Evolutionary conservation across 2,329 filamentous ascomycete species (phyloP).

Genomic region (Xylaria sp.): DNA sequence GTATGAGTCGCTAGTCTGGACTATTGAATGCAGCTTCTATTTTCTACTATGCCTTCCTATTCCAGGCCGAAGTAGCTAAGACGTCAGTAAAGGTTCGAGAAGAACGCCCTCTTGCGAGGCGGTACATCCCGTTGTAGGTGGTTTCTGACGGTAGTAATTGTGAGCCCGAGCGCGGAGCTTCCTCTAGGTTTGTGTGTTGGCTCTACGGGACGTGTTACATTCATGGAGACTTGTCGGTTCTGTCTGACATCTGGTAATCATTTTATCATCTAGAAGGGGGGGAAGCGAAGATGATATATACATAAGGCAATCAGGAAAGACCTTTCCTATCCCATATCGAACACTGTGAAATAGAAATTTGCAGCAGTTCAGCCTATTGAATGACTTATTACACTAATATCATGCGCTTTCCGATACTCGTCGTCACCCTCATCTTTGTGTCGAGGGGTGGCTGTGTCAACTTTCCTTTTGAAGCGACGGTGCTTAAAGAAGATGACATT

Average conservation of each 20-base stretch:
- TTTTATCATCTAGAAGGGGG: too few species aligned
- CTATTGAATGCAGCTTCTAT: neutral
- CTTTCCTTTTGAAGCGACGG: constrained; percentile 44
- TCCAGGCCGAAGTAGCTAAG: neutral
- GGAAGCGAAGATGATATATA: constrained; percentile 9
- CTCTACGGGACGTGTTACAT: constrained; percentile 3
- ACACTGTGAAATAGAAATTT: neutral
- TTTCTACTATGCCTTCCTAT: neutral
- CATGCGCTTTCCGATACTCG: constrained; percentile 34
- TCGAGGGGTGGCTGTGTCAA: constrained; percentile 33
- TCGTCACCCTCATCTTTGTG: constrained; percentile 25
- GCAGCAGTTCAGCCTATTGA: neutral
- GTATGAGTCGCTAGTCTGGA: too few species aligned
- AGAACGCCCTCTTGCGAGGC: neutral
- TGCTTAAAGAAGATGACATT: constrained; percentile 49
- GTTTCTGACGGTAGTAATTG: neutral
- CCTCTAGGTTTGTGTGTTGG: neutral
- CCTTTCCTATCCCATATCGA: neutral
- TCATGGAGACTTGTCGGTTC: constrained; percentile 15
- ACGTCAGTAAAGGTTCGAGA: neutral
- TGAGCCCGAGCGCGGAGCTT: constrained; percentile 8
- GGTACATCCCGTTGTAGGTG: neutral
- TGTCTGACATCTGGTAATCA: constrained; percentile 3
- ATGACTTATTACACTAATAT: constrained; percentile 7
- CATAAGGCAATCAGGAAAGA: constrained; percentile 3